Base-by-base conservation (phyloP, 345 rosid species). In the Syzygium aqueum region DNA sequence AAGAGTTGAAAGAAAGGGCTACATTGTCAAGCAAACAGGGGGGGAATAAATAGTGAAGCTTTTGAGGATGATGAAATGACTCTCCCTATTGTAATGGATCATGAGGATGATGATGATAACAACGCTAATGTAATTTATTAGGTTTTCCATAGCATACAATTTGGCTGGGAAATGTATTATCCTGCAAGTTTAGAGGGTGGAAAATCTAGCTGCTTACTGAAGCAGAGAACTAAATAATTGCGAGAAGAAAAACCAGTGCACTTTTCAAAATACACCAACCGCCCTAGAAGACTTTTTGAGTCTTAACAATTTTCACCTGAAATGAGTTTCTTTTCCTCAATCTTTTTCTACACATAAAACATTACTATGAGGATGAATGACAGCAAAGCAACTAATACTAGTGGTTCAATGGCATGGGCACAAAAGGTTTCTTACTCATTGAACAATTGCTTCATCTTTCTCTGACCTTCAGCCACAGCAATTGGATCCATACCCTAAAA, bases 371-470 rank as follows among this genome's bases (percentile, higher is more conserved):
- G 82, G 49, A 73, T 73, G 82, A 73, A 37, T 73, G 49, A 25
- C 85, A 84, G 63, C 59, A 40, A 85, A 73, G 25, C 82, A 73
- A 73, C 82, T 73, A 5, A 19, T 73, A 73, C 80, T 33, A 37
- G 15, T 37, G 49, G 49, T 37, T 37, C 80, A 37, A 73, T 37
- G 82, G 27, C 49, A 19, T 73, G 4, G 4, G 49, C 82, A 73
- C 82, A 73, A 22, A 84, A 28, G 85, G 89, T 85, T 89, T 84
- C 98, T 94, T 93, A 97, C 98, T 95, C 95, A 52, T 89, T 93
- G 88, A 94, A 95, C 90, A 97, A 88, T 88, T 91, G 91, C 91
- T 94, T 77, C 94, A 97, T 93, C 90, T 92, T 88, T 84, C 92
- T 91, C 86, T 94, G 94, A 85, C 95, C 95, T 65, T 96, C 97